phyloP scores from a whole-genome alignment of 2,329 filamentous ascomycete species.

The Cladophialophora yegresii region DNA sequence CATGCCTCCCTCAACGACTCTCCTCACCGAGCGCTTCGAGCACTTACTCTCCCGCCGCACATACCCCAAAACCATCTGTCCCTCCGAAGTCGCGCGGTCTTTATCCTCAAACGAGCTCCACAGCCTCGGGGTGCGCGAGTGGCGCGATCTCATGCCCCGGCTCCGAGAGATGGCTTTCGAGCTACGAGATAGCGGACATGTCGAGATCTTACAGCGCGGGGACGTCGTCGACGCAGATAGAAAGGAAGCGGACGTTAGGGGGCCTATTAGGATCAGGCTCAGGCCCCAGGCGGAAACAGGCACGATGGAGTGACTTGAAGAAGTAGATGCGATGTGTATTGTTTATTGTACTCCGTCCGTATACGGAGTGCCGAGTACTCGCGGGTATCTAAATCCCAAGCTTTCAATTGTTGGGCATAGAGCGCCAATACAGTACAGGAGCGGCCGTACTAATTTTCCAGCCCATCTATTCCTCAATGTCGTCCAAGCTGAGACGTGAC shows the following conservation, averaged over 20 bases:
- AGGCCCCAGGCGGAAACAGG: neutral
- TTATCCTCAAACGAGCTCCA: slow-evolving; percentile 47
- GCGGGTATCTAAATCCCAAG: neutral
- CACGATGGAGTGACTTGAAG: neutral
- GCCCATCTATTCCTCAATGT: neutral
- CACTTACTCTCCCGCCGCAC: slow-evolving; percentile 38
- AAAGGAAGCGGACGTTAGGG: slow-evolving; percentile 45
- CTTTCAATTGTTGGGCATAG: neutral
- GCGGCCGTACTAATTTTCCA: neutral
- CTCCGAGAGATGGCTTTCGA: slow-evolving; percentile 49
- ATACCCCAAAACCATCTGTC: slow-evolving; percentile 56
- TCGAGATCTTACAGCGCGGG: slow-evolving; percentile 55
- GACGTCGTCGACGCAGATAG: slow-evolving; percentile 39
- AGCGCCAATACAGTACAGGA: slow-evolving; percentile 2
- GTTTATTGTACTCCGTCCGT: neutral
- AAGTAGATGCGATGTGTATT: neutral
- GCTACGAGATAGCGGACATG: slow-evolving; percentile 45
- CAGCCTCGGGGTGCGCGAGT: slow-evolving; percentile 40
- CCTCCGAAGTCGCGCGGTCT: slow-evolving; percentile 54
- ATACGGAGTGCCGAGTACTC: neutral
- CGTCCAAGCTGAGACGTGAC: neutral
- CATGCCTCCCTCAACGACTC: neutral
- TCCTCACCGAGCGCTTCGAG: neutral
- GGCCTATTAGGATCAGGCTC: slow-evolving; percentile 47
- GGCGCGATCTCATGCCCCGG: slow-evolving; percentile 53